Percentiles rank a stretch among this genome's conserved stretches.
Evolutionary conservation across 2,329 filamentous ascomycete species (phyloP).

Genomic region (Claviceps monticola): DNA sequence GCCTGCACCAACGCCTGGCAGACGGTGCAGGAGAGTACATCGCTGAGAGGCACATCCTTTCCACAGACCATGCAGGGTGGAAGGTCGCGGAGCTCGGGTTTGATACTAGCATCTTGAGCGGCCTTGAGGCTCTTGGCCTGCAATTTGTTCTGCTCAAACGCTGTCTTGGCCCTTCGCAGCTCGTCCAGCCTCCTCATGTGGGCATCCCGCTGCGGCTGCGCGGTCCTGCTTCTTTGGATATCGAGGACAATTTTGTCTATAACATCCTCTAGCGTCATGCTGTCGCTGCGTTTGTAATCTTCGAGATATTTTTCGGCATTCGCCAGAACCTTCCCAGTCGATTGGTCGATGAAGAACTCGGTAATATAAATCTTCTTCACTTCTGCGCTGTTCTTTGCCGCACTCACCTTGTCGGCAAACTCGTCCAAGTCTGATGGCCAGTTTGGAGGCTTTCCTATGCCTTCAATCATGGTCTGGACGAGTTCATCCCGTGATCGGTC

Average conservation of each 20-base stretch:
- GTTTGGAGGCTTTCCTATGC: constrained; percentile 19
- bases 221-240: constrained; percentile 15
- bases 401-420: constrained; percentile 20
- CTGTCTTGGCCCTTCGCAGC: constrained; percentile 32
- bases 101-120: constrained; percentile 15
- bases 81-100: constrained; percentile 22
- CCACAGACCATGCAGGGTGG: constrained; percentile 28
- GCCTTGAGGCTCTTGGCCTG: constrained; percentile 22
- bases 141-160: constrained; percentile 31
- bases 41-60: constrained; percentile 18
- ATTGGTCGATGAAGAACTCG: constrained; percentile 26
- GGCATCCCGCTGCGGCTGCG: constrained; percentile 23
- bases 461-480: constrained; percentile 22
- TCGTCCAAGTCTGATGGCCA: constrained; percentile 20
- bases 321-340: constrained; percentile 19
- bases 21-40: constrained; percentile 28
- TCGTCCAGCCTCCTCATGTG: constrained; percentile 29
- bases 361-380: constrained; percentile 26
- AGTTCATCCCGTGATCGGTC: constrained; percentile 23
- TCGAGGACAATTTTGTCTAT: constrained; percentile 20
- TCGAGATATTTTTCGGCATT: constrained; percentile 27
- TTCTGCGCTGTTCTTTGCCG: constrained; percentile 18
- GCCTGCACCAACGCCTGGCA: constrained; percentile 30
- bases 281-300: constrained; percentile 15
- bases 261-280: constrained; percentile 19